These are phyloP conservation scores for Paracoccidioides lutzii DNA, from an alignment of 2,329 filamentous ascomycete species.

Conservation along the genomic window DNA sequence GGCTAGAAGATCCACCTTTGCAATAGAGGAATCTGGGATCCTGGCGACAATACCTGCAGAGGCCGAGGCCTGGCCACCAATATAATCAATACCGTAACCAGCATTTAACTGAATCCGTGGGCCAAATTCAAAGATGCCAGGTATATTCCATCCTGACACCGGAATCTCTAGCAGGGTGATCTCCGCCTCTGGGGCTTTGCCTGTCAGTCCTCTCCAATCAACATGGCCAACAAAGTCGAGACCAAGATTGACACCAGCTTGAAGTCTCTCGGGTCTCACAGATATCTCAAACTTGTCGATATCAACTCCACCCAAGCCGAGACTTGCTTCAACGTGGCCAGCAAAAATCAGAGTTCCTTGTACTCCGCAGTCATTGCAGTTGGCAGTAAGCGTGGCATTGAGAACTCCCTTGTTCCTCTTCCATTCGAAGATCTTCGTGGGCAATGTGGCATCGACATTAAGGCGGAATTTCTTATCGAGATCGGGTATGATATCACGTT, in stretches of 20 bases:
- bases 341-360: slow-evolving; percentile 4
- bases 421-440: slow-evolving; percentile 3
- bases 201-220: neutral
- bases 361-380: slow-evolving; percentile 5
- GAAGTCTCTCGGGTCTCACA: slow-evolving; percentile 2
- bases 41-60: slow-evolving; percentile 3
- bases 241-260: neutral
- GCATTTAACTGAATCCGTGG: slow-evolving; percentile 6
- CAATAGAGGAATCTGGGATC: slow-evolving; percentile 4
- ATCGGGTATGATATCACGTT: slow-evolving; percentile 3
- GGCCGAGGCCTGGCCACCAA: slow-evolving; percentile 1
- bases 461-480: slow-evolving; percentile 5
- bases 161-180: slow-evolving; percentile 4
- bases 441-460: slow-evolving; percentile 1
- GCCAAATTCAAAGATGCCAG: slow-evolving; percentile 5
- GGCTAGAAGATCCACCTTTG: slow-evolving; percentile 4
- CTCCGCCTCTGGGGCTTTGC: neutral
- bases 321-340: slow-evolving; percentile 6
- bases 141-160: slow-evolving; percentile 6
- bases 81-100: slow-evolving; percentile 4
- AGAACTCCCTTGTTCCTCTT: slow-evolving; percentile 1
- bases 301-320: neutral
- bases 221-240: slow-evolving; percentile 2
- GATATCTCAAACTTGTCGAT: slow-evolving; percentile 6
- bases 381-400: slow-evolving; percentile 4